Base-by-base conservation (phyloP, 2,329 filamentous ascomycete genomes). In the Drechslera avenae region DNA sequence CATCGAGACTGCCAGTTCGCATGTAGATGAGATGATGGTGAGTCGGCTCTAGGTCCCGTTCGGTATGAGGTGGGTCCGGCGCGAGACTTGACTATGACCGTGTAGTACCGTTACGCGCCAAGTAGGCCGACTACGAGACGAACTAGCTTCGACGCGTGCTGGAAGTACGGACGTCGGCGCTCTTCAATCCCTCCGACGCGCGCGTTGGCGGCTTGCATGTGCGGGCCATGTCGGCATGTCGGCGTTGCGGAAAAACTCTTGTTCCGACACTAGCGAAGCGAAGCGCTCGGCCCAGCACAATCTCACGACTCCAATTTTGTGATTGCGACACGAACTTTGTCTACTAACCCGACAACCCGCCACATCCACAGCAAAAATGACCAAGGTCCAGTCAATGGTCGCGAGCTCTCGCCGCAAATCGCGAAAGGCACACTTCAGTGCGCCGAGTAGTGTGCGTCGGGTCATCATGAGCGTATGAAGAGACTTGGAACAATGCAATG, bases 401-500 rank as follows among this genome's bases (percentile, higher is more conserved):
- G 78, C 83, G 79, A 90, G 90, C 80, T 96, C 91, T 76, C 87
- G 93, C 82, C 89, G 93, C 83, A 99, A 99, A 91, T 94, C 91
- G 82, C 91, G 94, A 81, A 96, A 96, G 86, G 90, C 91, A 78
- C 93, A 99, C 86, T 99, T 96, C 87, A 83, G 85, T 78, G 94
- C 94, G 68, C 91, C 92, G 70, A 97, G 92, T 78, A 91, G 89
- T 83, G 85, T 90, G 77, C 92, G 94, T 81, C 91, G 94, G 78
- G 85, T 88, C 73, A 96, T 96, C 83, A 97, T 99, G 92, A 72
- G 68, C 66, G 69, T 73, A 66, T 64, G 92, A 94, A 69, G 89
- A 69, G 89, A 90, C 73, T 86, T 97, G 69, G 59, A 63, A 57
- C 59, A 60, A 54, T 54, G 58, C 59, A 46, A 34, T 54, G 55